Evolutionary conservation across 345 rosid genomes (phyloP).

Genomic region (Acer saccharum): DNA sequence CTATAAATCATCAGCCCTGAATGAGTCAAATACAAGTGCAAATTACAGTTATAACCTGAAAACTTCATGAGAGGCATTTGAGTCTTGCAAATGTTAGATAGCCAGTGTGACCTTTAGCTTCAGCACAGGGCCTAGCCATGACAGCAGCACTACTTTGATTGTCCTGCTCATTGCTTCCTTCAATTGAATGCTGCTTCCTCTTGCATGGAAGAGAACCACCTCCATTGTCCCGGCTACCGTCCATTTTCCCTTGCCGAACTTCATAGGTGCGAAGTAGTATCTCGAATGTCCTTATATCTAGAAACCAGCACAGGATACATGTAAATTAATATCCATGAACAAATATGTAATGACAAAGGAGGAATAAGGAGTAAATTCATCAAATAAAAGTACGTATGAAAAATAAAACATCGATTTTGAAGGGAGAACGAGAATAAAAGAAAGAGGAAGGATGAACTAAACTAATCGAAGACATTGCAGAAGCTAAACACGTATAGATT

Average conservation of each 20-base stretch:
- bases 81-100: constrained; percentile 92
- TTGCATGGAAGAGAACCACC: constrained; percentile 58
- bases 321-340: not conserved
- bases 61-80: constrained; percentile 46
- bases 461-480: not conserved
- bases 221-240: constrained; percentile 33
- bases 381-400: not conserved
- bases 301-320: constrained; percentile 18
- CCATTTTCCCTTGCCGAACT: constrained; percentile 66
- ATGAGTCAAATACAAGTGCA: not conserved
- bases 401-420: not conserved
- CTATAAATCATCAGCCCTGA: not conserved
- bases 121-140: constrained; percentile 78
- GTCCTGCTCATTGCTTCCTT: constrained; percentile 30
- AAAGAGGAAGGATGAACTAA: not conserved
- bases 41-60: not conserved
- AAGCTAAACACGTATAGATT: not conserved
- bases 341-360: not conserved
- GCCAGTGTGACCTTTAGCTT: constrained; percentile 94
- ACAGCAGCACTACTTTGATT: constrained; percentile 34
- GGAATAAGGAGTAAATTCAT: not conserved
- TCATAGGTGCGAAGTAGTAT: constrained; percentile 81
- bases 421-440: not conserved
- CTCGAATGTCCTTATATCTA: constrained; percentile 90
- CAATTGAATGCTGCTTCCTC: constrained; percentile 63